These are phyloP conservation scores for Corylus avellana DNA, from an alignment of 306 rosid genomes.

Conservation along the genomic window DNA sequence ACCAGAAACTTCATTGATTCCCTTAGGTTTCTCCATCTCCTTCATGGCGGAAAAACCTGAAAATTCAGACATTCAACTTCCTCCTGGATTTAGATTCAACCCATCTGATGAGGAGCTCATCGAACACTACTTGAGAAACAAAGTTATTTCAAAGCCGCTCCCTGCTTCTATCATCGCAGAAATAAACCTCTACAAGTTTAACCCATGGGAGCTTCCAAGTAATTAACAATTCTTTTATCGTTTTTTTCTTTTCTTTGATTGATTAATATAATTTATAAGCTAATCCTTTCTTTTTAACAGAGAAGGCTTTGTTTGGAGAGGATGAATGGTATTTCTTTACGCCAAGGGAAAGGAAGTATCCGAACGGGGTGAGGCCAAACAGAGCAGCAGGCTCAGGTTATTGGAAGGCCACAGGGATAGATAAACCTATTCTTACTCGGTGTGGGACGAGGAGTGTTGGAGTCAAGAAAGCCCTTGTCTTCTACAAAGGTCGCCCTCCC, in stretches of 20 bases:
- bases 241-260: not conserved
- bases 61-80: slow-evolving; percentile 54
- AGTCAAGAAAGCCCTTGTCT: slow-evolving; percentile 76
- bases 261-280: not conserved
- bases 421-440: slow-evolving; percentile 61
- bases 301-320: slow-evolving; percentile 60
- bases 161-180: slow-evolving; percentile 72
- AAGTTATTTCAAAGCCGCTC: slow-evolving; percentile 58
- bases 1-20: slow-evolving; percentile 21
- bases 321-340: slow-evolving; percentile 81
- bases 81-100: slow-evolving; percentile 84
- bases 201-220: slow-evolving; percentile 81
- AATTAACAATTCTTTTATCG: not conserved
- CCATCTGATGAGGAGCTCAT: slow-evolving; percentile 81
- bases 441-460: slow-evolving; percentile 63
- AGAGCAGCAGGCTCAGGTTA: slow-evolving; percentile 76
- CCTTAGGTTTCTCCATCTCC: slow-evolving; percentile 48
- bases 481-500: slow-evolving; percentile 71
- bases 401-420: slow-evolving; percentile 85
- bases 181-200: slow-evolving; percentile 62
- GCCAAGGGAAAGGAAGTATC: slow-evolving; percentile 78
- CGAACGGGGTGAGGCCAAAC: slow-evolving; percentile 76
- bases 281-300: slow-evolving; percentile 18
- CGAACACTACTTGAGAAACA: slow-evolving; percentile 65
- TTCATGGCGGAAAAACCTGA: slow-evolving; percentile 44